Conservation (phyloP, 192 early-diverging fungal genomes). For the Gigaspora rosea region DNA sequence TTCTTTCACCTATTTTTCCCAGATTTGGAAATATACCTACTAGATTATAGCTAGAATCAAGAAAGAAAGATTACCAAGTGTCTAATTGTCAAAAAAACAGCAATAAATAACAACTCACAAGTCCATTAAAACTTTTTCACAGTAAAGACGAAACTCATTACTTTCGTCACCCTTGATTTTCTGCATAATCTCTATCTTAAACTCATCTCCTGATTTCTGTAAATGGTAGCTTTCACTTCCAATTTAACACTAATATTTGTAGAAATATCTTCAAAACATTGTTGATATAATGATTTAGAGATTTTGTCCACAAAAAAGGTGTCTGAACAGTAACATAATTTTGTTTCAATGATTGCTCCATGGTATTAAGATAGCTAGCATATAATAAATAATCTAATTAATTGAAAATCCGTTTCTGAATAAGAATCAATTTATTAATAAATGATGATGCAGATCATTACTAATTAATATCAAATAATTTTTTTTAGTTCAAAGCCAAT, state of each 20-base stretch:
- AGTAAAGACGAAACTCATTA: constrained; percentile 19
- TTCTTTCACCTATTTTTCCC: too few relatives aligned
- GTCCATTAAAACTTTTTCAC: constrained; percentile 29
- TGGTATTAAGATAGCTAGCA: constrained; percentile 11
- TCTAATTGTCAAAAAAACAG: neutral
- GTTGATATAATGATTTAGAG: neutral
- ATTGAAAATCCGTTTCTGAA: too few relatives aligned
- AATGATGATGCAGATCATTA: too few relatives aligned
- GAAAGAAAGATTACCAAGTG: neutral
- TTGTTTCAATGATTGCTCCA: constrained; percentile 6
- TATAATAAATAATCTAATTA: too few relatives aligned
- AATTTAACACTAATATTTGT: constrained; percentile 16
- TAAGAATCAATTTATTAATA: too few relatives aligned
- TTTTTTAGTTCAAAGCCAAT: too few relatives aligned
- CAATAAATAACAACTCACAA: constrained; percentile 20
- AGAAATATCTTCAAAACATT: neutral
- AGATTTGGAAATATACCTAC: too few relatives aligned
- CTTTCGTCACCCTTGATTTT: constrained; percentile 22
- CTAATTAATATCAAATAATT: too few relatives aligned
- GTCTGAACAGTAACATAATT: neutral
- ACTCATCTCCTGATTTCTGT: constrained; percentile 22
- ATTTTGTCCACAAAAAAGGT: neutral
- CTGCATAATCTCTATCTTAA: constrained; percentile 22
- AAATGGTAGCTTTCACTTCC: neutral
- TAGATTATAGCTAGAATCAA: constrained; percentile 12